Conservation (phyloP, 2,329 filamentous ascomycete species). For the Aspergillus neotritici region DNA sequence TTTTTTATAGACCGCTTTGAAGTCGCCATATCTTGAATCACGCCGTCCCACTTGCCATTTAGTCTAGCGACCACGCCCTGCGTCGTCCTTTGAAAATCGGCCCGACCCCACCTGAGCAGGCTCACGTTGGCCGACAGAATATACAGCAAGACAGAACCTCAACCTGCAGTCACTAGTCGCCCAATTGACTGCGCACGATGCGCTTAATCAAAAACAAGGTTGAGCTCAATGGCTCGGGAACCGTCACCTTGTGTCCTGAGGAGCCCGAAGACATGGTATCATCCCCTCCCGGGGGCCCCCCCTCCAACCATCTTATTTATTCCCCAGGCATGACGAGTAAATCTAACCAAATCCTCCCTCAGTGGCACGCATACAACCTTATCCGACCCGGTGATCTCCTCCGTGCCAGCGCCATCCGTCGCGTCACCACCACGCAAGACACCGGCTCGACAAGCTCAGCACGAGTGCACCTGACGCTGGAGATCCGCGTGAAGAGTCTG, state of each 20-base stretch:
- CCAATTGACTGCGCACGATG: conserved; percentile 42
- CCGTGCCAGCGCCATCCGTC: conserved; percentile 60
- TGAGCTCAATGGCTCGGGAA: conserved; percentile 60
- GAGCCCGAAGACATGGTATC: conserved; percentile 69
- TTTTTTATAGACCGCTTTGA: too few relatives aligned
- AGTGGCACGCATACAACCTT: conserved; percentile 73
- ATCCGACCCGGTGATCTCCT: conserved; percentile 61
- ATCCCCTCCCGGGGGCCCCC: background rate
- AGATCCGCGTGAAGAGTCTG: conserved; percentile 59
- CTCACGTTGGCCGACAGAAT: too few relatives aligned
- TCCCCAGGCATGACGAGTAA: background rate
- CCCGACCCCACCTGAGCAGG: too few relatives aligned
- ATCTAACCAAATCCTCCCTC: conserved; percentile 6
- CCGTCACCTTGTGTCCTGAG: conserved; percentile 62
- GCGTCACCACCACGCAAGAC: conserved; percentile 55
- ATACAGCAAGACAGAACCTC: too few relatives aligned
- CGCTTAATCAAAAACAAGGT: conserved; percentile 62
- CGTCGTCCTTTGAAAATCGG: too few relatives aligned
- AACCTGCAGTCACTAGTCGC: too few relatives aligned
- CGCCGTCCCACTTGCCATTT: too few relatives aligned
- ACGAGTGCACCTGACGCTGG: conserved; percentile 59
- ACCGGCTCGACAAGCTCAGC: conserved; percentile 59
- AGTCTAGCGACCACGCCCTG: too few relatives aligned
- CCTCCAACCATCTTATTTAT: background rate
- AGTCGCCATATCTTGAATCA: too few relatives aligned